Percentiles rank a stretch among this genome's conserved stretches.
phyloP scores from a whole-genome alignment of 768 basidiomycete species.

The Terana coerulea region DNA sequence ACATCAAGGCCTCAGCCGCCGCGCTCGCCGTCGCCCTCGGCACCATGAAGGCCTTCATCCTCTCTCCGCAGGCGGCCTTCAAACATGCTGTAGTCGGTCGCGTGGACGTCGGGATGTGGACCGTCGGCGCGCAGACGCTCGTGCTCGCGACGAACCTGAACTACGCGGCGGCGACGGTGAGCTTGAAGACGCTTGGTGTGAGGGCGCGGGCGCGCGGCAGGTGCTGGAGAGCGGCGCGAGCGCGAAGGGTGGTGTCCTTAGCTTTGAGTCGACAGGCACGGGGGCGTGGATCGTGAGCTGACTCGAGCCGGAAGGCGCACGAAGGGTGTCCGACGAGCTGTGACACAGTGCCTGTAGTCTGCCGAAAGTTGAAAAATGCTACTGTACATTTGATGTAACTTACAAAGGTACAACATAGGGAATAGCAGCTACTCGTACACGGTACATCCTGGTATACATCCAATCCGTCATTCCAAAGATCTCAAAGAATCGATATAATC shows the following conservation, averaged over 20 bases:
- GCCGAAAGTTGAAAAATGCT: background rate
- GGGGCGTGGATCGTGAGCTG: slow-evolving; percentile 23
- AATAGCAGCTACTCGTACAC: no score
- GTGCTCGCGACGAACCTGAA: slow-evolving; percentile 33
- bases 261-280: slow-evolving; percentile 22
- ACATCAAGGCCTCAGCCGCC: slow-evolving; percentile 35
- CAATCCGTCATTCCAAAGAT: background rate
- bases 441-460: no score
- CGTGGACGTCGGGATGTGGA: slow-evolving; percentile 34
- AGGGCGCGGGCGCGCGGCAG: slow-evolving; percentile 12
- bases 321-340: no score
- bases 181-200: slow-evolving; percentile 15
- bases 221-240: slow-evolving; percentile 28
- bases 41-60: slow-evolving; percentile 27
- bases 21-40: slow-evolving; percentile 29
- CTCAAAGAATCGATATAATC: background rate
- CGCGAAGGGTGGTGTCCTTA: slow-evolving; percentile 14
- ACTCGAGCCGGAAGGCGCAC: no score
- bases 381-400: background rate
- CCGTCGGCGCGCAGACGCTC: slow-evolving; percentile 27
- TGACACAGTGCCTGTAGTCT: background rate
- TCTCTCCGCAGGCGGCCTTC: slow-evolving; percentile 26
- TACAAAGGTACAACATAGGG: background rate
- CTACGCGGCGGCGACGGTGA: slow-evolving; percentile 19
- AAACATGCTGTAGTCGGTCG: slow-evolving; percentile 16